phyloP scores from a whole-genome alignment of 176 grass and related monocot species.

The Panicum miliaceum region DNA sequence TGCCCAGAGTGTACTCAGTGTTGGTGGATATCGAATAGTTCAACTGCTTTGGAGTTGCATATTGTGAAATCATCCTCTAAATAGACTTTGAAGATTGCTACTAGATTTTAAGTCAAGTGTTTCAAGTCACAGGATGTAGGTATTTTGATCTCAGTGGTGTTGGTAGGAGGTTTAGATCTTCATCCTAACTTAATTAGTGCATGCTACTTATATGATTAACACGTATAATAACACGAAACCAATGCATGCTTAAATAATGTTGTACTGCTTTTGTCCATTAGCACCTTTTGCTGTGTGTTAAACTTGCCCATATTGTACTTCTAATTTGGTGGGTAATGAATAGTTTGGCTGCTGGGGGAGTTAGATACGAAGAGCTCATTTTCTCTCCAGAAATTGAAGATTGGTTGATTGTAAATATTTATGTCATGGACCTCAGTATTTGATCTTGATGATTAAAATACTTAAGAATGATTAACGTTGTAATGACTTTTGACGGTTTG shows the following conservation, averaged over 20 bases:
- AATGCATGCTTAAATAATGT: background rate
- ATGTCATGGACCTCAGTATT: background rate
- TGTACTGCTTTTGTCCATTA: background rate
- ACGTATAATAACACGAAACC: background rate
- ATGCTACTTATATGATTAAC: background rate
- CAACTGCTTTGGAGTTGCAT: background rate
- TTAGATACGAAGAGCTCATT: background rate
- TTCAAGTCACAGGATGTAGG: background rate
- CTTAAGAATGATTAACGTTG: background rate
- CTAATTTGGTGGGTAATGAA: background rate
- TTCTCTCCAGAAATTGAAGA: background rate
- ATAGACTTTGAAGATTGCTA: background rate
- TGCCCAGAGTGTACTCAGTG: too few species aligned
- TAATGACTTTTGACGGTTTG: background rate
- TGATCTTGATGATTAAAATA: background rate
- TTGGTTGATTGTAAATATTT: background rate
- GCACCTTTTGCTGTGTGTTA: background rate
- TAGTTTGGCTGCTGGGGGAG: background rate
- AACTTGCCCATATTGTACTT: background rate
- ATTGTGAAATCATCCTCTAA: too few species aligned
- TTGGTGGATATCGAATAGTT: background rate
- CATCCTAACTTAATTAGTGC: background rate
- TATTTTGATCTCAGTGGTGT: slow-evolving; percentile 1
- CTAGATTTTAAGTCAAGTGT: background rate
- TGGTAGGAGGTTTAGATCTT: background rate